Evolutionary conservation across 768 basidiomycete genomes (phyloP).

Genomic region (Mycena capillaripes): DNA sequence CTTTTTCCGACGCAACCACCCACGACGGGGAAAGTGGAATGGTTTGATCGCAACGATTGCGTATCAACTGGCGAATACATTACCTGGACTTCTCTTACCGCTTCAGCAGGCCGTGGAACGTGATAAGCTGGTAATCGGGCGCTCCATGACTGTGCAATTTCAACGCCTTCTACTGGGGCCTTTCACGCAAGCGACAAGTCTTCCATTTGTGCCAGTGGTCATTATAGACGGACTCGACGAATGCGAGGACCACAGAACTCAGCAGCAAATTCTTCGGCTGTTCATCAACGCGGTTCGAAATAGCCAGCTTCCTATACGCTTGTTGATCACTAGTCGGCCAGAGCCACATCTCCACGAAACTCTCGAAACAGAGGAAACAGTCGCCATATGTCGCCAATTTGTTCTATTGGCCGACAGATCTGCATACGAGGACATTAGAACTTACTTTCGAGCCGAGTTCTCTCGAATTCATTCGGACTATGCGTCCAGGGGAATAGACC

Average conservation of each 20-base stretch:
- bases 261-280: no score
- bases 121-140: neutral
- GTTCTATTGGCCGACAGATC: neutral
- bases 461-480: neutral
- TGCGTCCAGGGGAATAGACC: neutral
- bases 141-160: neutral
- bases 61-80: neutral
- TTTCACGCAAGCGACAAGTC: neutral
- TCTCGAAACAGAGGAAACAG: neutral
- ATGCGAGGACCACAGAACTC: no score
- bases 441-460: no score
- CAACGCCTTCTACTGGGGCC: neutral
- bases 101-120: neutral
- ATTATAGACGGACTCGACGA: no score
- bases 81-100: neutral
- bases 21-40: neutral
- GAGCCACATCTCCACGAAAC: no score
- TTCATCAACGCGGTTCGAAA: neutral
- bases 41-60: neutral
- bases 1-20: no score
- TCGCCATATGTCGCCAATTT: neutral
- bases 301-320: neutral
- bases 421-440: conserved; percentile 13
- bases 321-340: conserved; percentile 14
- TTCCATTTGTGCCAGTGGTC: no score